Evolutionary conservation across 257 asterid genomes (phyloP).

Genomic region (Solanum chmielewskii): DNA sequence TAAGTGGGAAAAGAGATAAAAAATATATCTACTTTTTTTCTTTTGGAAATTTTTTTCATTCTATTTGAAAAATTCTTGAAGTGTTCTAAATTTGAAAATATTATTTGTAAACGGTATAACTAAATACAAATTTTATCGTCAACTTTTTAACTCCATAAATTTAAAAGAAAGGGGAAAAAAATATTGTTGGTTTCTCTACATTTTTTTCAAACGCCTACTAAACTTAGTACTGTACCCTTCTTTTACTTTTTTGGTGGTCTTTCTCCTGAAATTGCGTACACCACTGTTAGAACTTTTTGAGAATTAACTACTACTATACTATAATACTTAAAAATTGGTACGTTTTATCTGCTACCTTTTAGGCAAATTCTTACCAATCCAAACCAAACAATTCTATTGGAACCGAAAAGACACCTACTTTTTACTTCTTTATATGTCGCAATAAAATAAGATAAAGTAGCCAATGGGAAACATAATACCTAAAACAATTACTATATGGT

Average conservation of each 20-base stretch:
- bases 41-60: not conserved
- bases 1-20: not conserved
- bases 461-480: not conserved
- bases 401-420: not conserved
- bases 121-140: not conserved
- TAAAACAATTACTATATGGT: not conserved
- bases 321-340: not conserved
- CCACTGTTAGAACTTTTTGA: slow-evolving; percentile 20
- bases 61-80: not conserved
- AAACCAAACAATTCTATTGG: not conserved
- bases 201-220: not conserved
- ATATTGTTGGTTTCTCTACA: not conserved
- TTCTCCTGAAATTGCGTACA: slow-evolving; percentile 54
- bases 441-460: not conserved
- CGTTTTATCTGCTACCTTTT: not conserved
- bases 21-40: not conserved
- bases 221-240: not conserved
- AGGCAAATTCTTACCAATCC: not conserved
- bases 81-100: not conserved
- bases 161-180: not conserved
- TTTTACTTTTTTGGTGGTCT: not conserved
- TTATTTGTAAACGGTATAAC: not conserved
- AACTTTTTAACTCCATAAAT: not conserved
- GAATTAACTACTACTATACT: not conserved
- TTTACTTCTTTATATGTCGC: not conserved